Evolutionary conservation across 345 rosid genomes (phyloP), one percentile per base, ranked within the genome.

Genomic region (Brassica nigra): DNA sequence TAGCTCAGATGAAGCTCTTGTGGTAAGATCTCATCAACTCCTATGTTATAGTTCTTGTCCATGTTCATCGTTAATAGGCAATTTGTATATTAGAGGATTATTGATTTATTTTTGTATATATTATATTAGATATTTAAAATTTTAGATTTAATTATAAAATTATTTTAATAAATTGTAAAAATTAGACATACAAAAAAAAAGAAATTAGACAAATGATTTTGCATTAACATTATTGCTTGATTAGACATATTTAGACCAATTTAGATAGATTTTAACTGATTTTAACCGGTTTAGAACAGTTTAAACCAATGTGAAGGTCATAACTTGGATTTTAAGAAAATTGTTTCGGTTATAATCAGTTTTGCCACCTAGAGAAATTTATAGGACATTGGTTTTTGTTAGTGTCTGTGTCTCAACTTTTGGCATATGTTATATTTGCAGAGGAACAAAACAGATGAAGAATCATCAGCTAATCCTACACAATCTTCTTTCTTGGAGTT

Each of bases 1-100:
- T 36, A 88, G 87, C 82, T 87, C 89, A 73, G 91, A 90, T 59
- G 93, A 87, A 78, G 85, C 89, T 77, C 68, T 36, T 63, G 65
- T n/a, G 74, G 82, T 79, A 79, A 79, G 73, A 16, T 55, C 81
- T 63, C 73, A 37, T 76, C 30, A 34, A 8, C 61, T 55, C 61
- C 20, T 33, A 52, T 52, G 57, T 15, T n/a, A 11, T 52, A 52
- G 8, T 52, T 52, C 57, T 49, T 49, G 18, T 49, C 0, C n/a
- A n/a, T 49, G 15, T 47, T 47, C 15, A 37, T 8, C 8, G 14
- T 14, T 42, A 42, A 2, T 10, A 42, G 49, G 14, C 49, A 2
- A 42, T 11, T 42, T 42, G 49, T 42, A 42, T 0, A 42, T 3
- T 42, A 37, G 8, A 37, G 44, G 44, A 44, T 44, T 12, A 44